Percentiles rank a stretch among this genome's conserved stretches.
phyloP scores from a whole-genome alignment of 176 grass and related monocot genomes.

The Metroxylon sagu region DNA sequence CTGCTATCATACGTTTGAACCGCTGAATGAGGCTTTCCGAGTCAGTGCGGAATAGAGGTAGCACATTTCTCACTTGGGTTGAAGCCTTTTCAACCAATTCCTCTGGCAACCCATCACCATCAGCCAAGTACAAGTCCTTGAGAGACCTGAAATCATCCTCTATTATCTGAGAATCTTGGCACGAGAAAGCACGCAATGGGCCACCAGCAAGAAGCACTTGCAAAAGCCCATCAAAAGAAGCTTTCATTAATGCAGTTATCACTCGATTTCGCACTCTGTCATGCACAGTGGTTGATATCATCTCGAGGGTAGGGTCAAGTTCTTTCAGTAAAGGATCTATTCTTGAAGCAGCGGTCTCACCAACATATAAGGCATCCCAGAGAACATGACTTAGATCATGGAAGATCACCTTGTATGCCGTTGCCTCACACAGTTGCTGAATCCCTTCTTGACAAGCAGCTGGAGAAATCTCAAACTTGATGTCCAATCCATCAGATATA shows the following conservation, averaged over 20 bases:
- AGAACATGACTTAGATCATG: conserved; percentile 71
- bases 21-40: conserved; percentile 69
- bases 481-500: conserved; percentile 72
- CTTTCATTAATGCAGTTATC: conserved; percentile 92
- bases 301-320: conserved; percentile 78
- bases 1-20: conserved; percentile 55
- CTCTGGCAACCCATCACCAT: conserved; percentile 87
- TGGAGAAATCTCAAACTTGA: conserved; percentile 82
- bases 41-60: conserved; percentile 60
- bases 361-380: conserved; percentile 74
- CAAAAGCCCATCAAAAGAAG: conserved; percentile 85
- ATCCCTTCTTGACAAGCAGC: conserved; percentile 74
- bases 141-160: conserved; percentile 77
- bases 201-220: conserved; percentile 87
- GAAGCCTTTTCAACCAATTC: conserved; percentile 91
- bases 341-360: conserved; percentile 59
- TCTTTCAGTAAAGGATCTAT: conserved; percentile 54
- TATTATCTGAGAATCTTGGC: conserved; percentile 60
- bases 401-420: conserved; percentile 89
- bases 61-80: conserved; percentile 77
- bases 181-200: conserved; percentile 60
- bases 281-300: conserved; percentile 76
- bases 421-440: conserved; percentile 75
- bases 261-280: conserved; percentile 76
- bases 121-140: conserved; percentile 70